Evolutionary conservation across 305 asterid genomes (phyloP), one percentile per base, ranked within the genome.

Genomic region (Galium porrigens): DNA sequence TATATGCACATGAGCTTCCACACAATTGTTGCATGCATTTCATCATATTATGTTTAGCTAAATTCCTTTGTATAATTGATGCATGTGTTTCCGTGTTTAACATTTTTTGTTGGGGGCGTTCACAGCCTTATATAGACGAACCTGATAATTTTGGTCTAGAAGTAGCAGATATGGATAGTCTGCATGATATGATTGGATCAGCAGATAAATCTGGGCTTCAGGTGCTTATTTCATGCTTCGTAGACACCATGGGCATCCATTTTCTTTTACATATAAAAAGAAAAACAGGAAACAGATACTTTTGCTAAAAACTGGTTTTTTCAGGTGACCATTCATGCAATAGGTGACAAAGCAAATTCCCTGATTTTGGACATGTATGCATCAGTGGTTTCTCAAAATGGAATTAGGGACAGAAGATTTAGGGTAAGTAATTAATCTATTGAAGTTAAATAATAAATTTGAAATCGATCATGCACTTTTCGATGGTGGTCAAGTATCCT

Each of bases 251-350:
- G 25, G n/a, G 30, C 64, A 68, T 54, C 61, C 67, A 41, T 57
- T 41, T 33, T 11, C 5, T 44, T 30, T 12, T 58, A 1, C 1
- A 0, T 36, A n/a, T 60, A 10, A 33, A 39, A 46, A 56, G 30
- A 51, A 18, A 36, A 46, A 46, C 49, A 42, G 4, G 15, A 34
- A 52, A 27, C 22, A 37, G 51, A 57, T 7, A 46, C 70, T 63
- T 36, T 15, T 70, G 46, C 53, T 15, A 7, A 46, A 5, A 46
- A 46, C 34, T 59, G 59, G 68, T n/a, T 71, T n/a, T 71, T 76
- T 73, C 79, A 92, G 99, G 91, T 83, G 55, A 88, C 95, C 25
- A 71, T 92, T 73, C 99, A 92, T 80, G 99, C 97, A 64, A 89
- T 92, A 72, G 97, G 99, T 65, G 97, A 92, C 82, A 75, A 74